A percentile compares a stretch with the other conserved stretches of the same genome.
Conservation (phyloP, 2,329 filamentous ascomycete genomes). For the Colletotrichum chrysophilum region DNA sequence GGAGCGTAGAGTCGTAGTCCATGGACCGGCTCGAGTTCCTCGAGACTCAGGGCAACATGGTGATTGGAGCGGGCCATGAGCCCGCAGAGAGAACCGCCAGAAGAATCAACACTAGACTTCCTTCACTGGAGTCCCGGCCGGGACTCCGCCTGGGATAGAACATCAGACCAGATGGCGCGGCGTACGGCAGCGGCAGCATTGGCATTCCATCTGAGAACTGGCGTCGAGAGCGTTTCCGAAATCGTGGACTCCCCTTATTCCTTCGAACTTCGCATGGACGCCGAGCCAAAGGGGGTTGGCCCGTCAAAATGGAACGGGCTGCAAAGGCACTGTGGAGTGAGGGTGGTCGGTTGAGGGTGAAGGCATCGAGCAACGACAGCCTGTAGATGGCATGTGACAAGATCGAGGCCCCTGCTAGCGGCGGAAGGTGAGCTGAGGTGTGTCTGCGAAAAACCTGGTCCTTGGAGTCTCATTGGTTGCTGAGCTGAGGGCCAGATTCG, state of each 20-base stretch:
- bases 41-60: slow-evolving; percentile 11
- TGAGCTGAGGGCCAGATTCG: slow-evolving; percentile 20
- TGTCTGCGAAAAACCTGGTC: slow-evolving; percentile 32
- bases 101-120: background rate
- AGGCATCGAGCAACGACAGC: slow-evolving; percentile 32
- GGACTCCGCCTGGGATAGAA: slow-evolving; percentile 14
- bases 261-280: slow-evolving; percentile 11
- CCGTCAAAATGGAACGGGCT: slow-evolving; percentile 7
- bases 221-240: slow-evolving; percentile 2
- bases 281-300: background rate
- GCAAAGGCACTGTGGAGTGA: slow-evolving; percentile 1
- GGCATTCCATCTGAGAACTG: background rate
- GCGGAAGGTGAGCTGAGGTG: slow-evolving; percentile 37
- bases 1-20: background rate
- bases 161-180: slow-evolving; percentile 18
- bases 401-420: slow-evolving; percentile 29
- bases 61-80: slow-evolving; percentile 18
- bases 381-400: slow-evolving; percentile 33
- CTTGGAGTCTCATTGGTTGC: slow-evolving; percentile 35
- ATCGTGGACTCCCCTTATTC: slow-evolving; percentile 1
- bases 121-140: slow-evolving; percentile 13
- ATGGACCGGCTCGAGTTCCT: background rate
- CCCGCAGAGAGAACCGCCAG: background rate
- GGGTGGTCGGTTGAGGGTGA: slow-evolving; percentile 30
- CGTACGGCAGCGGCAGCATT: slow-evolving; percentile 1